Evolutionary conservation across 1,284 basidiomycete species (phyloP), one percentile per base, ranked within the genome.

Genomic region (Sporisorium sorghi): DNA sequence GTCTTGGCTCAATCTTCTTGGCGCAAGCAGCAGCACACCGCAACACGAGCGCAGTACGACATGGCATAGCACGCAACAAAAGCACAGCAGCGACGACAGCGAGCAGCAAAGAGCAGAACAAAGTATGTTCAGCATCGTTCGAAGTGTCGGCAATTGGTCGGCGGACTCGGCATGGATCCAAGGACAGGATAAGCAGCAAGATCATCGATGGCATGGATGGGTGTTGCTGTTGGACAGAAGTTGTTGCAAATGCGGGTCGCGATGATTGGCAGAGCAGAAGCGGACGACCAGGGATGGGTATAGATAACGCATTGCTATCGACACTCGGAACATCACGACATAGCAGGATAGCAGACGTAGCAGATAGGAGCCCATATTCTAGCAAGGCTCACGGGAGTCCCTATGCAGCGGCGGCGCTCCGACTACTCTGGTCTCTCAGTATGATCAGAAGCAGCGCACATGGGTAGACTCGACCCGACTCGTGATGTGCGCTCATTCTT

Each of bases 1-100:
- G 69, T 72, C 19, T 44, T 37, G 33, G 32, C 32, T 24, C 12
- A n/a, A 30, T 19, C 14, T 44, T 10, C 12, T 19, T 24, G 15
- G 49, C 23, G 50, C 50, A 43, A 23, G 19, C 32, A 17, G 37
- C 40, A 40, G 28, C 55, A 32, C 3, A 37, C 53, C 23, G 19
- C 42, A 14, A n/a, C 17, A 28, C 21, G 37, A 39, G n/a, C 17
- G 28, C 52, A n/a, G 15, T 21, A 24, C 33, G 23, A 40, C 35
- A 40, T 40, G 32, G 24, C 46, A 47, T 47, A 17, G 44, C 44
- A 46, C 8, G 35, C 35, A 37, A 37, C n/a, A n/a, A 17, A 5
- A 9, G 28, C 28, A 30, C 9, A 9, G 28, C 28, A 30, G 28
- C 28, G 28, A 30, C n/a, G n/a, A n/a, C n/a, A 5, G 9, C 1